Base-by-base conservation (phyloP, 2,329 filamentous ascomycete genomes). In the Dichotomopilus funicola region DNA sequence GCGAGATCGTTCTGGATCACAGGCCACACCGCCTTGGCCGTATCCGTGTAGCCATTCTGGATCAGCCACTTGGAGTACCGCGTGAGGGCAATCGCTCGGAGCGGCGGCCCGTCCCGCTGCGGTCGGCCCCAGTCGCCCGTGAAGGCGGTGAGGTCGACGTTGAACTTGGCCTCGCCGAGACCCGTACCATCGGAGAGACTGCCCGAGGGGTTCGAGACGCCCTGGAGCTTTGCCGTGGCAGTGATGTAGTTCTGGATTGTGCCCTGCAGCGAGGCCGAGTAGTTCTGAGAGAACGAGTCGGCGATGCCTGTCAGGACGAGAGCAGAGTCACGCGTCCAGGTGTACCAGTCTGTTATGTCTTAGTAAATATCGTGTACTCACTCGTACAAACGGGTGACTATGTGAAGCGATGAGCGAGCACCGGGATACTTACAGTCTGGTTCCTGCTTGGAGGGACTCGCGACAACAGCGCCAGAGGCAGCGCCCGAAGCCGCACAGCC, bases 21-120 rank as follows among this genome's bases (percentile, higher is more conserved):
- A 2, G 88, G 88, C 87, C 87, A 91, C 44, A 88, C 73, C 45
- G 73, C 68, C 4, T 70, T 71, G 2, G 81, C 85, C 0, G 78
- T 79, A 2, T 73, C 74, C 9, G 82, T 73, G 64, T 85, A 82
- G 7, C 83, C 86, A 59, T 88, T 86, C 44, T 72, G 73, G 49
- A 90, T 72, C 34, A 92, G 73, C 81, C 86, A 89, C 65, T 85
- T 83, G 6, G 85, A 80, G 66, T 91, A 94, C 0, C 77, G 76
- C 53, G 88, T 85, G 64, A 94, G 70, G 2, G 89, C 82, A 46
- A 83, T 89, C 1, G 88, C 88, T 50, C 89, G 79, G 41, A 94
- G 78, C 27, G 89, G 82, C 31, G 89, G 89, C 0, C 89, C 89
- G 69, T 94, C 89, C 43, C 86, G 78, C 70, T 94, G 89, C 10